Base-by-base conservation (phyloP, 352 stramenopile species). In the Globisporangium radiosum region DNA sequence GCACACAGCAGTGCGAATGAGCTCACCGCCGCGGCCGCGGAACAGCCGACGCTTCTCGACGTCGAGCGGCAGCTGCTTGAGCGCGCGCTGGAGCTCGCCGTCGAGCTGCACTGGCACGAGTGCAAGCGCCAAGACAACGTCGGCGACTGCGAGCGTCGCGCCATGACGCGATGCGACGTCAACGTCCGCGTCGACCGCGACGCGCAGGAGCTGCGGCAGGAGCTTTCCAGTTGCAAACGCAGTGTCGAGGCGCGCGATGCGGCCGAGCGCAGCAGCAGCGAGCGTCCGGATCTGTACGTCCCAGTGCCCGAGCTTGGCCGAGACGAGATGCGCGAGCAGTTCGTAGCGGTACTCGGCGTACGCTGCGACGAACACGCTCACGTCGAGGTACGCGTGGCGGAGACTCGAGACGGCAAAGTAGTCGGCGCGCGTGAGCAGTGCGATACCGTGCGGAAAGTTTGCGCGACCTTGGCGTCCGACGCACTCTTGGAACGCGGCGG, bases 381-480 rank as follows among this genome's bases (percentile, higher is more conserved):
- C 88, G 13, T 90, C 76, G 39, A 97, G 66, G 72, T 97, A 99
- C 4, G 97, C 90, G 62, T 98, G 83, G 4, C 72, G 90, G 33
- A 92, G 57, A 53, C 90, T 92, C 9, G 82, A 94, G n/a, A 99
- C 75, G 2, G 95, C 97, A 59, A 98, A 99, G 71, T 98, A 99
- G 71, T 99, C 97, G 3, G 97, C 96, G 59, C 83, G 85, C 5
- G 95, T 99, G 17, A 99, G 78, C 52, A 99, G 88, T 14, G 95
- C 90, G 53, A 99, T 99, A 0, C 97, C 97, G 63, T 99, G 84
- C 4, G 92, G 88, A 72, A 99, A 98, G 60, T 98, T 99, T 1
- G 78, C 68, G 1, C 81, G 71, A 36, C 87, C 88, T 69, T 98
- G 88, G 0, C 91, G 80, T 4, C 94, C 94, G 47, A 98, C 90